Evolutionary conservation across 345 rosid genomes (phyloP), one percentile per base, ranked within the genome.

Genomic region (Psidium friedrichsthalianum): DNA sequence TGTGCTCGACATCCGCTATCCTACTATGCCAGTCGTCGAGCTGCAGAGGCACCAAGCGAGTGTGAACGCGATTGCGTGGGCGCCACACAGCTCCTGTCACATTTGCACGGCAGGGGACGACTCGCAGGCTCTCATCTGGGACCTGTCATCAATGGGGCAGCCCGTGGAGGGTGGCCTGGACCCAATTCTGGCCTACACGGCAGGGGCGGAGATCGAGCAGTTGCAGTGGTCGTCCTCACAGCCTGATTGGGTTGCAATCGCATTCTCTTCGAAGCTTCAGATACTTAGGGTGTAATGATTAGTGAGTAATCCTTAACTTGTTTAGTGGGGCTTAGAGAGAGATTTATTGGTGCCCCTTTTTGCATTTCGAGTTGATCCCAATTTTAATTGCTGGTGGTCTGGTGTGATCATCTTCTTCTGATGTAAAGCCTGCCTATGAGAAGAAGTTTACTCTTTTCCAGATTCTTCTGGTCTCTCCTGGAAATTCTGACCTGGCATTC

Each of bases 171-270:
- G 99, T 8, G 98, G 99, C 42, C 89, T 95, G 89, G 99, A 97
- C 74, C 99, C 99, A 0, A 97, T 97, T 87, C 91, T 97, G 42
- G 98, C 99, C 2, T 97, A 97, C 74, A 97, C 98, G 0, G 98
- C 99, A 12, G 99, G 99, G 51, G 97, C 98, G 4, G 99, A 97
- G 89, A 95, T 95, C 74, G 98, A 95, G 93, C 99, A 97, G 91
- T 89, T 97, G 83, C 99, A 97, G 84, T 97, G 99, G 98, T 95
- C 98, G 0, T 93, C 98, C 69, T 95, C 98, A 7, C 99, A 97
- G 93, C 98, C 99, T 81, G 99, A 97, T 86, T 97, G 99, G 99
- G 99, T 97, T 82, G 99, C 99, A 11, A 95, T 97, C 74, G 99
- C 98, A 32, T 95, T 97, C 92, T 93, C 98, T 0, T 90, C 94